A percentile compares a stretch with the other conserved stretches of the same genome.
Conservation (phyloP, 2,329 filamentous ascomycete genomes). For the Colletotrichum sp. region DNA sequence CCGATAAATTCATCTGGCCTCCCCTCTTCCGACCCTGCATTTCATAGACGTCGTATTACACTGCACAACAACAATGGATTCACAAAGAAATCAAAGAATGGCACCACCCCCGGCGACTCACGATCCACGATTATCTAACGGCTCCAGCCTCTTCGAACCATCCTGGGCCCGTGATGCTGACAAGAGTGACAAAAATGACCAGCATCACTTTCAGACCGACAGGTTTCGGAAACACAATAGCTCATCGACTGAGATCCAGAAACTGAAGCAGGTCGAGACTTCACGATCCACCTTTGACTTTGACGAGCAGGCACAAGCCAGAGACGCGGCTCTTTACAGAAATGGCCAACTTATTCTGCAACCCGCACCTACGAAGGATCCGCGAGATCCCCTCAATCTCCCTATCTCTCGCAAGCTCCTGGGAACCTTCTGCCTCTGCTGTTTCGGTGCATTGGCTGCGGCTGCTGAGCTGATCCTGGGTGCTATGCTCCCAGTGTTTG, state of each 20-base stretch:
- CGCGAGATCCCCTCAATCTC: conserved; percentile 10
- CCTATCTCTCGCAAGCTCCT: neutral
- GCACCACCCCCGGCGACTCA: neutral
- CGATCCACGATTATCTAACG: neutral
- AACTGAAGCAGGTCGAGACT: neutral
- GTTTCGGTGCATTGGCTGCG: conserved; percentile 30
- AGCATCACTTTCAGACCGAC: neutral
- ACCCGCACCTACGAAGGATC: neutral
- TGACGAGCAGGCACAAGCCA: neutral
- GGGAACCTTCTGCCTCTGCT: conserved; percentile 2
- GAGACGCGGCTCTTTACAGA: neutral
- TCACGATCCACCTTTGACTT: neutral
- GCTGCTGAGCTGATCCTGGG: conserved; percentile 29
- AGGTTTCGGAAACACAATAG: neutral
- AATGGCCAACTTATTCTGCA: conserved; percentile 6
- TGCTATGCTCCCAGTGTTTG: conserved; percentile 35
- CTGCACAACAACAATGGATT: neutral
- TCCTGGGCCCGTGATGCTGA: neutral
- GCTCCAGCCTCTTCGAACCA: neutral
- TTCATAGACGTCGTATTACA: fast-evolving
- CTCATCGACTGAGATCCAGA: neutral
- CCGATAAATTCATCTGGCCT: neutral
- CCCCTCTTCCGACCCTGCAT: neutral
- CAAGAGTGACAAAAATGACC: neutral
- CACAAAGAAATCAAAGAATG: neutral